Percentiles rank a stretch among this genome's conserved stretches.
These are phyloP conservation scores for Tinospora cordifolia DNA, from an alignment of 164 flowering plant genomes.

Conservation along the genomic window DNA sequence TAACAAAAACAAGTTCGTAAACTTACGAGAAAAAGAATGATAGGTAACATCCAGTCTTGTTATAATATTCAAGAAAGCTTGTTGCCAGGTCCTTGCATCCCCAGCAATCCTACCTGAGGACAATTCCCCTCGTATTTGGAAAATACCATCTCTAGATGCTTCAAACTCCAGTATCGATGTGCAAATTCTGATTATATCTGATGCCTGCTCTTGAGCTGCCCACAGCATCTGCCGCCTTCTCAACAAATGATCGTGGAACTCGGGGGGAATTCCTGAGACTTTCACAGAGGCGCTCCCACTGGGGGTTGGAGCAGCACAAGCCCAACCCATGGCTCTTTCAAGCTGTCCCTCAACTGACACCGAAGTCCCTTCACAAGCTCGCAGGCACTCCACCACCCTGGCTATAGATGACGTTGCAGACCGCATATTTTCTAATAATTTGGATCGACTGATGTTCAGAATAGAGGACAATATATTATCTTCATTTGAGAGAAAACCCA, in stretches of 20 bases:
- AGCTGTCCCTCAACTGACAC: slow-evolving; percentile 85
- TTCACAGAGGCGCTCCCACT: slow-evolving; percentile 43
- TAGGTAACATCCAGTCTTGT: slow-evolving; percentile 69
- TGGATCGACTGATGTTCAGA: slow-evolving; percentile 52
- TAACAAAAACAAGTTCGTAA: neutral
- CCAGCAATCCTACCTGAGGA: slow-evolving; percentile 33
- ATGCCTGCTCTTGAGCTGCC: slow-evolving; percentile 71
- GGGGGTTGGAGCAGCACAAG: slow-evolving; percentile 78
- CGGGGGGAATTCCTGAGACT: slow-evolving; percentile 76
- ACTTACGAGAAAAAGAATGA: slow-evolving; percentile 80
- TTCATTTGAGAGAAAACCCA: slow-evolving; percentile 37
- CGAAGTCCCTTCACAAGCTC: slow-evolving; percentile 69
- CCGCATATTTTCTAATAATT: slow-evolving; percentile 57
- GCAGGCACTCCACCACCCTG: slow-evolving; percentile 59
- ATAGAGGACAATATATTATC: slow-evolving; percentile 45
- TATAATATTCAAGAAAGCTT: slow-evolving; percentile 57
- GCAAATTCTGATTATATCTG: slow-evolving; percentile 60
- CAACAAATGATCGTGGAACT: slow-evolving; percentile 76
- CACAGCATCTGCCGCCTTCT: slow-evolving; percentile 53
- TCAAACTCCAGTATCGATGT: slow-evolving; percentile 81
- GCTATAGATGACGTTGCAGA: slow-evolving; percentile 58
- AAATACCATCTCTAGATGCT: slow-evolving; percentile 84
- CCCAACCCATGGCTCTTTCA: slow-evolving; percentile 99
- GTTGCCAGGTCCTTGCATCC: slow-evolving; percentile 85
- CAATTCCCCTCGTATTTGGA: slow-evolving; percentile 39